These are phyloP conservation scores for Zarea fungicola DNA, from an alignment of 2,329 filamentous ascomycete genomes.

Conservation along the genomic window DNA sequence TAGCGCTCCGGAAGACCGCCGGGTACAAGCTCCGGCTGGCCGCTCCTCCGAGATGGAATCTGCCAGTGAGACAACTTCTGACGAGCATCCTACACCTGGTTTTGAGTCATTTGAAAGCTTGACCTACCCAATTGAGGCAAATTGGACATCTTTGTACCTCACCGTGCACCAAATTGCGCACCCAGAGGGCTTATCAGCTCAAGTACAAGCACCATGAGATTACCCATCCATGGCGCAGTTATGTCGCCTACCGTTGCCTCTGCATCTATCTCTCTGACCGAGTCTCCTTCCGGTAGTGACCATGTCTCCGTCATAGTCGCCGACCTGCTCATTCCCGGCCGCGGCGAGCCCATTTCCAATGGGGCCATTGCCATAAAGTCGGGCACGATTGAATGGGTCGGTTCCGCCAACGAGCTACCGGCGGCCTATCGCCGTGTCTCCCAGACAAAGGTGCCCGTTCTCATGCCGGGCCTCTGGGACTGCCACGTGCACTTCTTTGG, in stretches of 20 bases:
- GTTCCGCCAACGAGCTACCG: slow-evolving; percentile 25
- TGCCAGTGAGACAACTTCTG: no score
- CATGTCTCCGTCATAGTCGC: slow-evolving; percentile 20
- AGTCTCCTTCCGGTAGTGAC: neutral
- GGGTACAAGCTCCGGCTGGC: slow-evolving; percentile 1
- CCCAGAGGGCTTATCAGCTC: neutral
- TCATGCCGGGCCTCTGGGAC: slow-evolving; percentile 48
- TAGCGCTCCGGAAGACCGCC: no score
- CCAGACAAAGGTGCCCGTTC: slow-evolving; percentile 31
- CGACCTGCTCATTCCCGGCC: slow-evolving; percentile 42
- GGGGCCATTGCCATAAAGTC: slow-evolving; percentile 34
- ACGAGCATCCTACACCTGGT: no score
- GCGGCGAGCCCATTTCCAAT: slow-evolving; percentile 35
- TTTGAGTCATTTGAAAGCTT: no score
- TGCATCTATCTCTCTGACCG: neutral
- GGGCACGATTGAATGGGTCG: slow-evolving; percentile 36
- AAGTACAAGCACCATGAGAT: neutral
- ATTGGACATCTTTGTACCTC: neutral
- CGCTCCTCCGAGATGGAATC: neutral
- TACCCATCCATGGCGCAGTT: neutral
- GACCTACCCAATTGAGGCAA: no score
- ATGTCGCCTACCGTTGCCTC: neutral
- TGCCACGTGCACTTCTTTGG: slow-evolving; percentile 40
- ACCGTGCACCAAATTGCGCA: neutral
- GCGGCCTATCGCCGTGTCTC: slow-evolving; percentile 24